A percentile compares a stretch with the other conserved stretches of the same genome.
These are phyloP conservation scores for Claviceps sp. DNA, from an alignment of 2,329 filamentous ascomycete species.

Conservation along the genomic window DNA sequence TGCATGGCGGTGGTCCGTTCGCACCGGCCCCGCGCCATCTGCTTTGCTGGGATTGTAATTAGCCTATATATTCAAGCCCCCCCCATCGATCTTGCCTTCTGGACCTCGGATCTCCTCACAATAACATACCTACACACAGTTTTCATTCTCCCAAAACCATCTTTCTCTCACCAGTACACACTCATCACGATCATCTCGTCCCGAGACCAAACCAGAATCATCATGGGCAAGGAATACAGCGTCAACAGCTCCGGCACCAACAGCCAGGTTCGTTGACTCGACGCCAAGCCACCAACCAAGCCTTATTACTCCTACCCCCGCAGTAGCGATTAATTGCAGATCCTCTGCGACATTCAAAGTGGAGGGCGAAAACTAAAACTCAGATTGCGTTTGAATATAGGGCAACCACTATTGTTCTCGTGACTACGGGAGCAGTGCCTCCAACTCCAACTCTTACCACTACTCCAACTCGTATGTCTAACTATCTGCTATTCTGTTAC, in stretches of 20 bases:
- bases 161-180: background rate
- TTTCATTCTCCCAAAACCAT: background rate
- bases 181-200: background rate
- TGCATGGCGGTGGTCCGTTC: no score
- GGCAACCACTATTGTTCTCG: constrained; percentile 56
- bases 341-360: background rate
- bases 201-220: background rate
- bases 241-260: constrained; percentile 47
- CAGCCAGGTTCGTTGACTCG: constrained; percentile 34
- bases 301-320: background rate
- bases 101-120: no score
- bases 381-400: constrained; percentile 20
- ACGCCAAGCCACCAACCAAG: background rate
- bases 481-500: background rate
- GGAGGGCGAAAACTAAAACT: background rate
- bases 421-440: constrained; percentile 43
- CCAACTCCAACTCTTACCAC: constrained; percentile 49
- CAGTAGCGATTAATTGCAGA: no score
- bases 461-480: constrained; percentile 45
- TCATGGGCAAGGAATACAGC: constrained; percentile 18
- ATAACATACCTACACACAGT: no score
- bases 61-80: no score
- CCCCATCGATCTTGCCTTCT: no score
- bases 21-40: no score
- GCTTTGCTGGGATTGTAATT: no score